Conservation (phyloP, 2,329 filamentous ascomycete genomes). For the Cladosporium sp. region DNA sequence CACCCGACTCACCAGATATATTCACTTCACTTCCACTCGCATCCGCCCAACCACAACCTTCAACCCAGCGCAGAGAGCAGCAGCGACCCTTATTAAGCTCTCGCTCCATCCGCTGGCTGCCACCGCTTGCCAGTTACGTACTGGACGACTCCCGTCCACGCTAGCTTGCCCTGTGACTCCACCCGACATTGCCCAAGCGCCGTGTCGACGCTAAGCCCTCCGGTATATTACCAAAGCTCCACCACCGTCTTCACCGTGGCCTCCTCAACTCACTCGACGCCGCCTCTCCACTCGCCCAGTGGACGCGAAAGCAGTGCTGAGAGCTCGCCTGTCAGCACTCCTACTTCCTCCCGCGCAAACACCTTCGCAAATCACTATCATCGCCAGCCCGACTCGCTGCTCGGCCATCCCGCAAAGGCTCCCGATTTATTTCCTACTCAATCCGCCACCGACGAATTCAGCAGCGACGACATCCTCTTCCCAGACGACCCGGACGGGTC, state of each 20-base stretch:
- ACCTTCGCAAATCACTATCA: conserved; percentile 11
- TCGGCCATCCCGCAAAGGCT: conserved; percentile 18
- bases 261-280: conserved; percentile 19
- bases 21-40: too few relatives aligned
- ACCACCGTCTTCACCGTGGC: conserved; percentile 16
- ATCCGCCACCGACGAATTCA: conserved; percentile 23
- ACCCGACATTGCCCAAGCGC: conserved; percentile 11
- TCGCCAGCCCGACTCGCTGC: conserved; percentile 14
- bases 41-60: not conserved
- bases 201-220: conserved; percentile 8
- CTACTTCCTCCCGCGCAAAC: conserved; percentile 14
- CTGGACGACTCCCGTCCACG: not conserved
- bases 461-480: conserved; percentile 30
- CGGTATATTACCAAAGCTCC: conserved; percentile 13
- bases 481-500: conserved; percentile 22
- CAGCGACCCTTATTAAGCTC: too few relatives aligned
- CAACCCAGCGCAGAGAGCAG: too few relatives aligned
- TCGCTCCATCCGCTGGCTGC: not conserved
- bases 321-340: conserved; percentile 26
- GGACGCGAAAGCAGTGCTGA: conserved; percentile 25
- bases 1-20: too few relatives aligned
- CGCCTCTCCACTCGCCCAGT: conserved; percentile 19
- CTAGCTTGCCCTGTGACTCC: conserved; percentile 4
- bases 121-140: not conserved
- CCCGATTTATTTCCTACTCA: conserved; percentile 15